Conservation (phyloP, 2,329 filamentous ascomycete species). For the Scedosporium boydii region DNA sequence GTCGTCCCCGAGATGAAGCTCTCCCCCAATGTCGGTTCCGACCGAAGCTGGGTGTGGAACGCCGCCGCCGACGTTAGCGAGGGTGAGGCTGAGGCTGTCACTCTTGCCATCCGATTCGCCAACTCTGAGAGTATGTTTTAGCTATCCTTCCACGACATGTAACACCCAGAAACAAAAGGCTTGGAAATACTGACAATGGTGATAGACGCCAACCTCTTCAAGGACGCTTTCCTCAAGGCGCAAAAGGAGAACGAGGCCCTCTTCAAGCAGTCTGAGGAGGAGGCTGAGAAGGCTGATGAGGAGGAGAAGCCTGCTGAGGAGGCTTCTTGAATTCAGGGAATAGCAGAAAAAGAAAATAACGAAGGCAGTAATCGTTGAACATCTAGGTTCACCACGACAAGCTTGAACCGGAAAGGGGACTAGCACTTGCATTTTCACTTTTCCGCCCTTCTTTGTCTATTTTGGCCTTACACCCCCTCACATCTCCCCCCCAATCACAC, state of each 20-base stretch:
- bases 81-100: conserved; percentile 92
- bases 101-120: conserved; percentile 92
- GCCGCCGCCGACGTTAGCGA: conserved; percentile 95
- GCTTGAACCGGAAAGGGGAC: background rate
- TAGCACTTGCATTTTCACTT: background rate
- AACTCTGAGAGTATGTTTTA: conserved; percentile 84
- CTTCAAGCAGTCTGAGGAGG: conserved; percentile 45
- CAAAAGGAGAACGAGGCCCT: conserved; percentile 91
- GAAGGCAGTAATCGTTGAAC: too few relatives aligned
- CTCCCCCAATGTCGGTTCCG: conserved; percentile 92
- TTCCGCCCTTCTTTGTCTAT: background rate
- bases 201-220: conserved; percentile 89
- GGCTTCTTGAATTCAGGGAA: background rate
- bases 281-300: background rate
- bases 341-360: background rate
- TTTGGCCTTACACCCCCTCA: background rate
- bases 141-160: background rate
- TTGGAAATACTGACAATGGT: conserved; percentile 17
- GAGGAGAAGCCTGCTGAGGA: conserved; percentile 3
- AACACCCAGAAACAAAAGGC: too few relatives aligned
- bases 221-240: conserved; percentile 93
- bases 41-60: conserved; percentile 99
- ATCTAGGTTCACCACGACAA: background rate
- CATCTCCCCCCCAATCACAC: too few relatives aligned
- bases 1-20: conserved; percentile 99